phyloP scores from a whole-genome alignment of 2,329 filamentous ascomycete species.

The Colletotrichum karsti region DNA sequence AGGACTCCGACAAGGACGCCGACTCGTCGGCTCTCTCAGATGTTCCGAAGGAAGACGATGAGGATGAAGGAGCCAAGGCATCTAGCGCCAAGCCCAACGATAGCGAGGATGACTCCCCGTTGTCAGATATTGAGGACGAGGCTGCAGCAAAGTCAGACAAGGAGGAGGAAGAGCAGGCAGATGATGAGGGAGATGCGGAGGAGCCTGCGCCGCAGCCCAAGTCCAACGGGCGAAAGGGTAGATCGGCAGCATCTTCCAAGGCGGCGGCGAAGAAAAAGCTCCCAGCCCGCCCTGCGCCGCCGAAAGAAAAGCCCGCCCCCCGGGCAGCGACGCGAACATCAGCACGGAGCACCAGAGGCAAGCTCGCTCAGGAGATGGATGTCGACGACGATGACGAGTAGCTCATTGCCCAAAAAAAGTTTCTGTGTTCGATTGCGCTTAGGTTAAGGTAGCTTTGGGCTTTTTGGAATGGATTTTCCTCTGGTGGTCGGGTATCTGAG shows the following conservation, averaged over 20 bases:
- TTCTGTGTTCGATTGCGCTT: neutral
- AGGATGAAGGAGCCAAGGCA: constrained; percentile 30
- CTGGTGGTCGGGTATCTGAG: neutral
- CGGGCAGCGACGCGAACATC: constrained; percentile 16
- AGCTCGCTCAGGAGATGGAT: constrained; percentile 40
- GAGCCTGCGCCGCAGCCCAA: constrained; percentile 24
- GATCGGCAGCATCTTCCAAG: constrained; percentile 16
- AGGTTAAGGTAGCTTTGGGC: constrained; percentile 13
- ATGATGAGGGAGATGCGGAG: constrained; percentile 26
- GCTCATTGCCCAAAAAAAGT: neutral
- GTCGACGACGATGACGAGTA: constrained; percentile 43
- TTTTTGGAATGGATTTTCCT: constrained; percentile 1
- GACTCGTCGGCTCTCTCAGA: constrained; percentile 20
- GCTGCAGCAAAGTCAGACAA: constrained; percentile 27
- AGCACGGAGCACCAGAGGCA: constrained; percentile 32
- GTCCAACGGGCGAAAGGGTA: constrained; percentile 25
- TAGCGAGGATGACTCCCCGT: constrained; percentile 22
- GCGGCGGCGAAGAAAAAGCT: constrained; percentile 21
- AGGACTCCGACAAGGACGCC: constrained; percentile 29
- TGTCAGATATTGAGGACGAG: constrained; percentile 28
- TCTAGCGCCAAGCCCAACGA: constrained; percentile 24
- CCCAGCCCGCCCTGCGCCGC: constrained; percentile 26
- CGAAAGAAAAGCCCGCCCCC: constrained; percentile 27
- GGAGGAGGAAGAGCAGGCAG: constrained; percentile 30
- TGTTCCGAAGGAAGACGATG: constrained; percentile 13